Base-by-base conservation (phyloP, 2,329 filamentous ascomycete genomes). In the Monosporascus sp. region DNA sequence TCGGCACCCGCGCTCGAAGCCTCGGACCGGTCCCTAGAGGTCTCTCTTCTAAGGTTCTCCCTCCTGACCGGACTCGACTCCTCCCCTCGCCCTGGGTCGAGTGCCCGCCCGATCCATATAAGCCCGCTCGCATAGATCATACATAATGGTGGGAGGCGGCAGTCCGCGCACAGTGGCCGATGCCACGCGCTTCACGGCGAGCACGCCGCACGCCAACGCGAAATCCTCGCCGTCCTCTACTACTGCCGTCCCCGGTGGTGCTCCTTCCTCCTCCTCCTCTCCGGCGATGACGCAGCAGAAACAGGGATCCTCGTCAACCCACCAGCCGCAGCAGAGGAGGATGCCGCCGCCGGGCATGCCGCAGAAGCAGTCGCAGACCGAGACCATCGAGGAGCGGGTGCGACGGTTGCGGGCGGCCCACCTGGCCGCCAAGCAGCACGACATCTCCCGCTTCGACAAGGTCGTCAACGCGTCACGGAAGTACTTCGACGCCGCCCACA, bases 101-200 rank as follows among this genome's bases (percentile, higher is more conserved):
- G 11, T 31, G 31, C 31, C 31, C 31, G 31, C 31, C 31, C 11
- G 31, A 35, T 35, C 9, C 31, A 35, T 35, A 35, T 35, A 35
- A 35, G 11, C 31, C 31, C 31, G 31, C 9, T 3, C 31, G 31
- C 31, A 35, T 14, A 35, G 4, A 35, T 35, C 18, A 9, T 20
- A 43, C 43, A 25, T 22, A 17, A 46, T 46, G 43, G 43, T 15
- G 43, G 43, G n/a, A 18, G 7, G 43, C 52, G 60, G 59, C 44
- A 63, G 74, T 59, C 79, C 87, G 55, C 85, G 87, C 67, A 89
- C 83, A 72, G 85, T 88, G 68, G 83, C 82, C 63, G 89, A 92
- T 69, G 89, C 89, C 60, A 94, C 89, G 64, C 85, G 88, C 67
- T 94, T 89, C 71, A 89, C 85, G 17, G 75, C 84, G 25, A 87